These are phyloP conservation scores for Hyphochytrium catenoides DNA, from an alignment of 352 stramenopile genomes.

Conservation along the genomic window DNA sequence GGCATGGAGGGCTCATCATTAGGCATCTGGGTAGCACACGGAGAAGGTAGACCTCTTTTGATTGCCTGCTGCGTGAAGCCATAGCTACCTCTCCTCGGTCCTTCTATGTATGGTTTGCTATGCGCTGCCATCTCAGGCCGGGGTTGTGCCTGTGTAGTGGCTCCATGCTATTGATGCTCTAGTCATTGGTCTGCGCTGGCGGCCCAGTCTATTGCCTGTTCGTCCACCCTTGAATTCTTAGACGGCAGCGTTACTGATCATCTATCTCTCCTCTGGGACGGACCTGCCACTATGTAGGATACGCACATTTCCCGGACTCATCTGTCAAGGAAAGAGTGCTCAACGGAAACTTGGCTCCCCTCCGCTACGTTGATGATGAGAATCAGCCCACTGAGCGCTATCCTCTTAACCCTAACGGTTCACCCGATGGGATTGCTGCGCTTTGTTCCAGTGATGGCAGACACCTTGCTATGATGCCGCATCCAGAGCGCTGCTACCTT, in stretches of 20 bases:
- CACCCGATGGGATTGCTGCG: conserved; percentile 80
- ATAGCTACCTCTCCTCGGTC: too few relatives aligned
- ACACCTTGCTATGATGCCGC: conserved; percentile 97
- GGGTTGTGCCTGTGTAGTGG: too few relatives aligned
- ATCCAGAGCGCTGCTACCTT: conserved; percentile 91
- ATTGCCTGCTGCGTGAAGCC: too few relatives aligned
- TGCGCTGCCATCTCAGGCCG: too few relatives aligned
- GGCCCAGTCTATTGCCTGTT: too few relatives aligned
- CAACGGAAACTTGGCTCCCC: conserved; percentile 68
- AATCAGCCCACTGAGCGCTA: conserved; percentile 85
- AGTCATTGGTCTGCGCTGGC: too few relatives aligned
- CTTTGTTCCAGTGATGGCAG: conserved; percentile 88
- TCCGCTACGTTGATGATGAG: conserved; percentile 90
- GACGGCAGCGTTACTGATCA: too few relatives aligned
- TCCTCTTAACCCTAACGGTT: conserved; percentile 98
- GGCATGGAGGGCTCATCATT: conserved; percentile 90
- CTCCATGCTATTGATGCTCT: too few relatives aligned
- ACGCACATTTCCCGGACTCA: conserved; percentile 84
- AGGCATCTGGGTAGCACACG: conserved; percentile 93
- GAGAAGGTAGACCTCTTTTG: too few relatives aligned
- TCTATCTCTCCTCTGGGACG: too few relatives aligned
- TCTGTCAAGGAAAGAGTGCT: conserved; percentile 65
- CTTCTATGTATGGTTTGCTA: too few relatives aligned
- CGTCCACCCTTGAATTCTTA: too few relatives aligned
- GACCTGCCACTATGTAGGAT: conserved; percentile 64